Conservation (phyloP, 306 rosid species). For the Quercus engelmannii region DNA sequence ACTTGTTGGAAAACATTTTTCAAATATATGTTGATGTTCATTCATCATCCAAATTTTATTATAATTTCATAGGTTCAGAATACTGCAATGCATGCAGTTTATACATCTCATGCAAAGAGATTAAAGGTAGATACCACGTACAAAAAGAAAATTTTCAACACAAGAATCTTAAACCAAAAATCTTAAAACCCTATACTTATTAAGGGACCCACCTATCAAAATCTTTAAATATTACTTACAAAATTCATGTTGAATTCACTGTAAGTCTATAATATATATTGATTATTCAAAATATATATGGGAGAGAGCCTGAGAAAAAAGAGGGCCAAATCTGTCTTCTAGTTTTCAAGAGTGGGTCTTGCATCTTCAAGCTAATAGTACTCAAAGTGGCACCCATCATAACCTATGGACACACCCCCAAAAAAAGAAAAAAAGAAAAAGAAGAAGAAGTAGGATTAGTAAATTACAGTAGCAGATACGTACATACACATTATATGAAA, state of each 20-base stretch:
- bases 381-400: slow-evolving; percentile 55
- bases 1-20: too few relatives aligned
- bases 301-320: neutral
- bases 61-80: too few relatives aligned
- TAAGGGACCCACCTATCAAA: neutral
- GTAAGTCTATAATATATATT: neutral
- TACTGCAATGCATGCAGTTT: too few relatives aligned
- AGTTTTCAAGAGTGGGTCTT: neutral
- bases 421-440: neutral
- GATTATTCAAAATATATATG: neutral
- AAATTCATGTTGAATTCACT: neutral
- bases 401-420: slow-evolving; percentile 35
- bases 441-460: neutral
- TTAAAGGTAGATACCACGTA: neutral
- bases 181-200: neutral
- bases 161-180: slow-evolving; percentile 10
- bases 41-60: too few relatives aligned
- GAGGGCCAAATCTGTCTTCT: neutral
- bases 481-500: neutral
- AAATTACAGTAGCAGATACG: neutral
- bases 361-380: slow-evolving; percentile 1
- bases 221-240: slow-evolving; percentile 7
- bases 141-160: neutral
- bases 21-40: too few relatives aligned
- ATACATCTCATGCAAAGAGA: too few relatives aligned